A percentile compares a stretch with the other conserved stretches of the same genome.
These are phyloP conservation scores for Candida sp. DNA, from an alignment of 1,139 yeast genomes.

Conservation along the genomic window DNA sequence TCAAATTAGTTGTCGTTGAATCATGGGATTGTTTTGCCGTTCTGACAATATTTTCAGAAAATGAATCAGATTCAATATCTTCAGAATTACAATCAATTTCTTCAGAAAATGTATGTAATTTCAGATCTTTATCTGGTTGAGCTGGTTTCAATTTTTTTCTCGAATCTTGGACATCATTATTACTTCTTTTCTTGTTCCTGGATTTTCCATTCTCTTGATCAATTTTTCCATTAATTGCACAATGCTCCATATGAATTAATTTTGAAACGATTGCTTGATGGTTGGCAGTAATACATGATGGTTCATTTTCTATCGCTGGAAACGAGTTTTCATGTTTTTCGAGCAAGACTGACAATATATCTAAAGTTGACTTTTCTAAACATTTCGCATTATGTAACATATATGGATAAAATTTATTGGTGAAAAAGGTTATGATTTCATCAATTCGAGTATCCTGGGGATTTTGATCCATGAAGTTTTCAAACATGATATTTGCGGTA, in stretches of 20 bases:
- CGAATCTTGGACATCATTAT: too few species aligned
- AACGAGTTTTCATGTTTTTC: neutral
- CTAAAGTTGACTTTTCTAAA: neutral
- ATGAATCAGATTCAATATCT: neutral
- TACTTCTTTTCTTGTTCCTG: neutral
- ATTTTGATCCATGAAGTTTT: neutral
- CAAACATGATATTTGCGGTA: neutral
- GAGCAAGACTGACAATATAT: neutral
- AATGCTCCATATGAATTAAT: neutral
- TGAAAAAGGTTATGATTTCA: neutral
- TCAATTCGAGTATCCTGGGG: neutral
- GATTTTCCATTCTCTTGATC: neutral
- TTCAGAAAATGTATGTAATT: neutral
- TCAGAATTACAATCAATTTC: neutral
- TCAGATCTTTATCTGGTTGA: neutral
- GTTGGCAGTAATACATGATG: neutral
- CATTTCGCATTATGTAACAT: neutral
- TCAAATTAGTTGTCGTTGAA: neutral
- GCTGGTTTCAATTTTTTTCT: neutral
- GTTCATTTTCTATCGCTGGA: neutral
- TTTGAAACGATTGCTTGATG: neutral
- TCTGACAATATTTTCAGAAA: too few species aligned
- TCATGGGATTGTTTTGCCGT: neutral
- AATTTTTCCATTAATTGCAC: neutral
- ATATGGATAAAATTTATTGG: slow-evolving; percentile 2